phyloP scores from a whole-genome alignment of 768 basidiomycete genomes.

The Coprinopsis cinerea region DNA sequence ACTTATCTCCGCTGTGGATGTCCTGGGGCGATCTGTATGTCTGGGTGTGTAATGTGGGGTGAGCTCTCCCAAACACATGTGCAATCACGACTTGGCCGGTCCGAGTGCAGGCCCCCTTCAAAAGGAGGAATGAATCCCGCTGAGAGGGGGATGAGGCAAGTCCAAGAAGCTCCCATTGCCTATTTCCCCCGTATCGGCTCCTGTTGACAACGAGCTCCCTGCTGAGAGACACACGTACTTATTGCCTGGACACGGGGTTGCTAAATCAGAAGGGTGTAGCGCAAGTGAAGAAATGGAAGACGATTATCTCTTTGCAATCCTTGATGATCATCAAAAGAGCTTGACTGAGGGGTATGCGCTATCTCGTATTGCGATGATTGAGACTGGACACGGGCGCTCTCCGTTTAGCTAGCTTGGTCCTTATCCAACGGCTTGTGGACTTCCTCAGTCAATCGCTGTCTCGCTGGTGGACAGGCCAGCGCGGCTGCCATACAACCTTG shows the following conservation, averaged over 20 bases:
- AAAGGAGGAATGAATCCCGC: neutral
- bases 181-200: slow-evolving; percentile 1
- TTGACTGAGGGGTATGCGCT: neutral
- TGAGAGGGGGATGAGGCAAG: too few relatives aligned
- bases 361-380: neutral
- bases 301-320: neutral
- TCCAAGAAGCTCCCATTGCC: neutral
- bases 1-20: too few relatives aligned
- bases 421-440: neutral
- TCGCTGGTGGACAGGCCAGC: neutral
- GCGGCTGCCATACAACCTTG: neutral
- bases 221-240: neutral
- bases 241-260: neutral
- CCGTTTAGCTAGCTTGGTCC: neutral
- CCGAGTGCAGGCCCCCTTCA: too few relatives aligned
- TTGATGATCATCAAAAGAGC: neutral
- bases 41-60: too few relatives aligned
- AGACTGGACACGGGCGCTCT: neutral
- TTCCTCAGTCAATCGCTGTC: too few relatives aligned
- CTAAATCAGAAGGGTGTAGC: slow-evolving; percentile 1
- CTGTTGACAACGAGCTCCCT: neutral
- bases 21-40: too few relatives aligned
- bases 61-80: neutral
- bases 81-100: neutral
- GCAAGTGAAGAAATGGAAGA: neutral